Evolutionary conservation across 2,329 filamentous ascomycete species (phyloP), one percentile per base, ranked within the genome.

Genomic region (Clonostachys sp.): DNA sequence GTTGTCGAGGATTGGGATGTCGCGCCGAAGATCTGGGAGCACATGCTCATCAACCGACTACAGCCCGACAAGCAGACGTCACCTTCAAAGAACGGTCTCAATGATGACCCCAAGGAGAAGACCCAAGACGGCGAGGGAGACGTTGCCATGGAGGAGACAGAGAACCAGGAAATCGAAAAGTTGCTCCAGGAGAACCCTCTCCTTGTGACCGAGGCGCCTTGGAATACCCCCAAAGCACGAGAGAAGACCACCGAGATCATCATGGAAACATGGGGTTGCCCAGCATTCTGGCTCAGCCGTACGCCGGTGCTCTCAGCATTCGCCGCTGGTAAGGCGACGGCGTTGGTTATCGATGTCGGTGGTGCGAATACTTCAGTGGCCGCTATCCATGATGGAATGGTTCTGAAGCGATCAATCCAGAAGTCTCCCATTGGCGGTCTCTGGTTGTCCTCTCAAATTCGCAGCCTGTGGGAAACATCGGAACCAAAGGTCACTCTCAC

Each of bases 1-100:
- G 81, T 91, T 45, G 94, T 99, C 43, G 89, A 96, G 66, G 91
- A 99, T 67, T 99, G 94, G 94, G 94, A 99, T 55, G 84, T 86
- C 44, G 92, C 91, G 30, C 80, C 88, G 50, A 86, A 86, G 64
- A 72, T 97, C 48, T 99, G 92, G 91, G 91, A 97, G 66, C 86
- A 95, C 68, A 84, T 91, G 59, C 87, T 99, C 53, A 88, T 91
- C 50, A 91, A 89, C 57, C 84, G 91, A 53, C 77, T 99, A 55
- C 95, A 94, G 45, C 89, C 89, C 48, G 77, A 84, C 47, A 84
- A 83, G 57, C 81, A 83, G 42, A 83, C 81, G 8, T 79, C 84
- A 42, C 83, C 89, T 1, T 74, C 80, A 17, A 86, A 84, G 61
- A 94, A 95, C 62, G 87, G 89, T 17, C 71, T 92, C 51, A 95